A percentile compares a stretch with the other conserved stretches of the same genome.
Conservation (phyloP, 2,329 filamentous ascomycete species). For the Sphaceloma murrayae region DNA sequence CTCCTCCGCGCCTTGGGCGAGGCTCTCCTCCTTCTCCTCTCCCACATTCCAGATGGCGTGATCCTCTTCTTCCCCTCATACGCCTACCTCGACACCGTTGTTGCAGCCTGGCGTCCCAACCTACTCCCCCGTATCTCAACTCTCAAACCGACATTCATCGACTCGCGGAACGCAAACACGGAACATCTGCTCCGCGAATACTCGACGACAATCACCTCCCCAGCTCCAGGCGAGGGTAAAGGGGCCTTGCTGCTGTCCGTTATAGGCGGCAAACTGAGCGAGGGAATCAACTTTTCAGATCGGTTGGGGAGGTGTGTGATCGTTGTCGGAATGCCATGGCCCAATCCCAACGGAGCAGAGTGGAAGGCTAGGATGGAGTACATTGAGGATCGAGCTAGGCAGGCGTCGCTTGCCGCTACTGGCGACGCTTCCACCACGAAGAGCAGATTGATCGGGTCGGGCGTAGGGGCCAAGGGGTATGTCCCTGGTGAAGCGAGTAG, state of each 20-base stretch:
- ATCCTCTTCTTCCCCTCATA: conserved; percentile 97
- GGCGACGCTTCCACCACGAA: too few relatives aligned
- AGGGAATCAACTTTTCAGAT: conserved; percentile 98
- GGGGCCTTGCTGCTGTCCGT: conserved; percentile 82
- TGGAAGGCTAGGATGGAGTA: conserved; percentile 91
- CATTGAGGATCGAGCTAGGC: conserved; percentile 54
- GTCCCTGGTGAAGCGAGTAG: conserved; percentile 46
- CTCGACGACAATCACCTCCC: conserved; percentile 49
- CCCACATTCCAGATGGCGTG: conserved; percentile 72
- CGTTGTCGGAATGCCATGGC: conserved; percentile 87
- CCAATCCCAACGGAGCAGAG: conserved; percentile 78
- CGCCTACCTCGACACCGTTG: conserved; percentile 70
- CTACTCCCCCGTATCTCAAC: conserved; percentile 29
- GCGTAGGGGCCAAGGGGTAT: conserved; percentile 24
- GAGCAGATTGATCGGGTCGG: conserved; percentile 24
- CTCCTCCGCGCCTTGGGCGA: conserved; percentile 64
- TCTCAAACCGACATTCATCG: conserved; percentile 42
- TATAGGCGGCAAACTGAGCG: conserved; percentile 86
- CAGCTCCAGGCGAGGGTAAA: conserved; percentile 29
- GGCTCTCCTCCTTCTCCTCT: conserved; percentile 61
- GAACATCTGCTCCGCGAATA: conserved; percentile 70
- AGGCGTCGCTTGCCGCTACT: conserved; percentile 16
- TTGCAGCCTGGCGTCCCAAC: conserved; percentile 36
- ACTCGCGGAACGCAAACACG: conserved; percentile 45
- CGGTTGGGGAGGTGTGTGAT: conserved; percentile 77